These are phyloP conservation scores for Sporothrix mexicana DNA, from an alignment of 2,329 filamentous ascomycete species.

Conservation along the genomic window DNA sequence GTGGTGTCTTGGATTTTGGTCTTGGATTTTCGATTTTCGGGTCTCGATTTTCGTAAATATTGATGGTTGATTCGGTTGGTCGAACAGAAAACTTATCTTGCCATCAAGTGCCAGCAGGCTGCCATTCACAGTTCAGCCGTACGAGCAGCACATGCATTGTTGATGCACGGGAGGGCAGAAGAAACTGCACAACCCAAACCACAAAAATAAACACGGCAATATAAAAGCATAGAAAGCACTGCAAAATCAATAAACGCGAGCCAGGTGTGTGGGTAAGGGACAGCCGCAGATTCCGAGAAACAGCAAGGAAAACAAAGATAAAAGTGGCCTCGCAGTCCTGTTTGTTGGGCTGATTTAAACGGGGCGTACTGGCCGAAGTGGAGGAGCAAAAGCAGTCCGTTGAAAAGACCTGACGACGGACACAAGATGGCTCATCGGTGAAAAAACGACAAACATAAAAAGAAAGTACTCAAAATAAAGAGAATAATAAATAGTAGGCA, in stretches of 20 bases:
- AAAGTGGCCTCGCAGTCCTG: too few species aligned
- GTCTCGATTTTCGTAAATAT: neutral
- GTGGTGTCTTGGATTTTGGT: neutral
- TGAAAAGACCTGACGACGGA: neutral
- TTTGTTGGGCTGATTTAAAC: slow-evolving; percentile 14
- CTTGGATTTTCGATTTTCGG: neutral
- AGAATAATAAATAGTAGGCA: too few species aligned
- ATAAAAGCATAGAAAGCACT: neutral
- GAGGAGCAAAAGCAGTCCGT: neutral
- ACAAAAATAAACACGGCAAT: neutral
- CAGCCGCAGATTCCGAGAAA: slow-evolving; percentile 6
- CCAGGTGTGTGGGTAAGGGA: neutral
- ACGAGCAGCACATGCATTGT: slow-evolving; percentile 1
- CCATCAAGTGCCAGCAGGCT: neutral
- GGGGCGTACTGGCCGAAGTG: neutral
- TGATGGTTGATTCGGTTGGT: neutral
- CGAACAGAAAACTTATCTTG: neutral
- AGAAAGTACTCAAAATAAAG: neutral
- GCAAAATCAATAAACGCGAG: neutral
- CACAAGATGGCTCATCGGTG: neutral
- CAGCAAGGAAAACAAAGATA: neutral
- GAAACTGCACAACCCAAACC: neutral
- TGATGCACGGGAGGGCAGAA: neutral
- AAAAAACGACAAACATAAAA: neutral
- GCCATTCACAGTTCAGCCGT: slow-evolving; percentile 1